Evolutionary conservation across 176 grass and related monocot genomes (phyloP).

Genomic region (Secale cereale): DNA sequence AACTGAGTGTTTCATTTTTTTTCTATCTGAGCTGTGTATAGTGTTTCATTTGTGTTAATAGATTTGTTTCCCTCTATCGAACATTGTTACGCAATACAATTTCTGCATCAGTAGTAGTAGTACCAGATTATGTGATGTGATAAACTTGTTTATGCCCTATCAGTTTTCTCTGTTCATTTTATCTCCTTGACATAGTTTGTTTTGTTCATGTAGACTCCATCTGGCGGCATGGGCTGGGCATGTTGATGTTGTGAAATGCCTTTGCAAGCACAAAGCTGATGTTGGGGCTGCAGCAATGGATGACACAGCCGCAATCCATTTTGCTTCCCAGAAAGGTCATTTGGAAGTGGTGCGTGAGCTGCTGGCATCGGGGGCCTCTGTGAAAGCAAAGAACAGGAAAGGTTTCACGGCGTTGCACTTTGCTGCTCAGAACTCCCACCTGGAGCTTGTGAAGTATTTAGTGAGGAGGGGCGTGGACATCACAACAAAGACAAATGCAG

Average conservation of each 20-base stretch:
- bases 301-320: conserved; percentile 82
- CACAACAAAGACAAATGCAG: conserved; percentile 68
- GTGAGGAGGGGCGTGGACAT: conserved; percentile 65
- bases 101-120: not conserved
- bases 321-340: conserved; percentile 95
- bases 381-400: conserved; percentile 92
- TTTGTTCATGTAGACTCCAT: conserved; percentile 71
- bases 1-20: not conserved
- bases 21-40: not conserved
- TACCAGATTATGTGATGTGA: not conserved
- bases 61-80: not conserved
- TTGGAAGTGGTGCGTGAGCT: conserved; percentile 63
- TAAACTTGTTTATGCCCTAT: not conserved
- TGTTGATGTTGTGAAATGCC: conserved; percentile 75
- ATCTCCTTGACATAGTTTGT: conserved; percentile 18
- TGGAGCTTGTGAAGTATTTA: conserved; percentile 83
- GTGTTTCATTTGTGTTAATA: not conserved
- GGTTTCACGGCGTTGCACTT: conserved; percentile 74
- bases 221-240: conserved; percentile 96
- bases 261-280: conserved; percentile 93
- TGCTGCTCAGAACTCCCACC: conserved; percentile 78
- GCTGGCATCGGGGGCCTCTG: conserved; percentile 56
- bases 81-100: not conserved
- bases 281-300: conserved; percentile 85
- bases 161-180: not conserved